These are phyloP conservation scores for Fusarium sp. DNA, from an alignment of 2,329 filamentous ascomycete genomes.

Conservation along the genomic window DNA sequence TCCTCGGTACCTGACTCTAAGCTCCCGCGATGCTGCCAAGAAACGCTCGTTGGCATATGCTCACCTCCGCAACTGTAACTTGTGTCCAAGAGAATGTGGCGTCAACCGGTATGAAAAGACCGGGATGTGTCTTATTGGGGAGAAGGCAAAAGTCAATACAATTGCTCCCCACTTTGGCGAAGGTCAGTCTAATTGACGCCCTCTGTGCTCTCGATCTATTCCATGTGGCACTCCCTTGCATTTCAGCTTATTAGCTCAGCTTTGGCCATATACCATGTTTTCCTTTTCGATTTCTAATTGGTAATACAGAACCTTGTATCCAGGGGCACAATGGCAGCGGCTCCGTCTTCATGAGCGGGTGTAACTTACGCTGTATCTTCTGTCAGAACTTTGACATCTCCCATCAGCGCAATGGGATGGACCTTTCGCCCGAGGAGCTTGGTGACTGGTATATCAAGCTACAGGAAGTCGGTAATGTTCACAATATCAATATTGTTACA, in stretches of 20 bases:
- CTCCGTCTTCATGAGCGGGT: conserved; percentile 84
- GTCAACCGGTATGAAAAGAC: conserved; percentile 87
- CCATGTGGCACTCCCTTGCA: conserved; percentile 28
- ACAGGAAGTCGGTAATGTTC: conserved; percentile 83
- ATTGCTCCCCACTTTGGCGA: conserved; percentile 91
- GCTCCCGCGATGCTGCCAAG: conserved; percentile 76
- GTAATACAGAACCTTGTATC: conserved; percentile 78
- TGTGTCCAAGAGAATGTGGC: conserved; percentile 83
- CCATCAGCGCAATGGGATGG: conserved; percentile 85
- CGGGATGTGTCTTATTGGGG: conserved; percentile 83
- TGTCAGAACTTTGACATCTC: conserved; percentile 90
- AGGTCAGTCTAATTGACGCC: conserved; percentile 59
- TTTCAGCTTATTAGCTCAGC: conserved; percentile 5
- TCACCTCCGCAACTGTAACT: conserved; percentile 83
- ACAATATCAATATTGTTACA: conserved; percentile 91
- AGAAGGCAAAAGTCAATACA: conserved; percentile 83
- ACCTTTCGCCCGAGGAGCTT: conserved; percentile 83
- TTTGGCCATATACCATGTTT: neutral
- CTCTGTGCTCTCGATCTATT: conserved; percentile 8
- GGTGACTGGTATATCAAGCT: conserved; percentile 88
- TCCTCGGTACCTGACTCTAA: conserved; percentile 79
- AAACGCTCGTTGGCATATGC: conserved; percentile 82
- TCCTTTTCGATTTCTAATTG: conserved; percentile 15
- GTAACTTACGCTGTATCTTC: conserved; percentile 81
- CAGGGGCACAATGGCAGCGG: conserved; percentile 87